Conservation (phyloP, 2,329 filamentous ascomycete genomes). For the Mollisia scopiformis region DNA sequence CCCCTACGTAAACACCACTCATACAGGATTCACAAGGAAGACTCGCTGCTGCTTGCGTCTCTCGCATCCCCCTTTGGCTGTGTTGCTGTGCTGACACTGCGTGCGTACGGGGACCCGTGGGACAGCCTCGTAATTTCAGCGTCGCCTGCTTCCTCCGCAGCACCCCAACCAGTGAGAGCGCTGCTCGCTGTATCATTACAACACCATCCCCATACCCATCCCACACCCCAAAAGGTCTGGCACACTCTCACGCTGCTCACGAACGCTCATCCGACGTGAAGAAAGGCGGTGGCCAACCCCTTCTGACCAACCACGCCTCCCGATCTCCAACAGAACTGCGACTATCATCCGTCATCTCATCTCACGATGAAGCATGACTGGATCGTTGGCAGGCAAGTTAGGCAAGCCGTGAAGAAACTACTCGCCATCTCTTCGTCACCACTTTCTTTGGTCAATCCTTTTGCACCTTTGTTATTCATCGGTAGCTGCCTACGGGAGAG, state of each 20-base stretch:
- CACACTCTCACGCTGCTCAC: not conserved
- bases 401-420: not conserved
- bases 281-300: conserved; percentile 1
- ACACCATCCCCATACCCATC: not conserved
- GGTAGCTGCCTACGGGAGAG: not conserved
- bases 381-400: not conserved
- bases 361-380: not conserved
- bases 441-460: too few species aligned
- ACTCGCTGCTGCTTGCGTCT: not conserved
- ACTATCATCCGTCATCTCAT: not conserved
- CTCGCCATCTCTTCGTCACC: conserved; percentile 1
- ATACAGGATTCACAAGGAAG: not conserved
- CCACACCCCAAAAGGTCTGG: not conserved
- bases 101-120: not conserved
- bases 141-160: not conserved
- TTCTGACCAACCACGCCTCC: not conserved
- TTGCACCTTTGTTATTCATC: conserved; percentile 5
- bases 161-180: not conserved
- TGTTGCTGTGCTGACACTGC: not conserved
- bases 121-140: not conserved
- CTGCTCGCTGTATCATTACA: not conserved
- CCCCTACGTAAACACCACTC: not conserved
- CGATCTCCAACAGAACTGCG: not conserved
- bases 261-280: not conserved
- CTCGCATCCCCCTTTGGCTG: not conserved